Evolutionary conservation across 108 stramenopile genomes (phyloP).

Genomic region (Cylindrotheca fusiformis): DNA sequence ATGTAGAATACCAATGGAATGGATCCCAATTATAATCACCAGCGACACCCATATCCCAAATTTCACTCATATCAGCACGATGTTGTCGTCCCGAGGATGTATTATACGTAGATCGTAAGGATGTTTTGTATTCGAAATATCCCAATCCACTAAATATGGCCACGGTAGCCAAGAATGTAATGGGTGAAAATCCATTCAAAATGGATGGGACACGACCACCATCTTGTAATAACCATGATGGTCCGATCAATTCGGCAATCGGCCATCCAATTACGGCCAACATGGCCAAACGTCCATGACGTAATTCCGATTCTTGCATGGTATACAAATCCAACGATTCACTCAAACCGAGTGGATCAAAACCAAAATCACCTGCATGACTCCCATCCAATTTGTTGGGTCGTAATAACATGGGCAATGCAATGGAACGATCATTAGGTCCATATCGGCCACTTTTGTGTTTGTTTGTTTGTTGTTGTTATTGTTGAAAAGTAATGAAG

Average conservation of each 20-base stretch:
- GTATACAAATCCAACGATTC: constrained; percentile 37
- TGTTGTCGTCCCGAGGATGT: constrained; percentile 62
- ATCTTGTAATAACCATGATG: constrained; percentile 63
- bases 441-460: constrained; percentile 77
- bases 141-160: constrained; percentile 59
- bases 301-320: constrained; percentile 55
- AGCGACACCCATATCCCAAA: constrained; percentile 79
- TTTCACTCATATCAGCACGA: constrained; percentile 55
- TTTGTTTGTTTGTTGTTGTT: no score
- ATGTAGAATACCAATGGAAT: constrained; percentile 49
- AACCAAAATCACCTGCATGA: constrained; percentile 82
- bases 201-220: constrained; percentile 65
- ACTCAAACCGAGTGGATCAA: constrained; percentile 80
- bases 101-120: constrained; percentile 43
- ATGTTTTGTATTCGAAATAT: constrained; percentile 69
- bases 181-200: constrained; percentile 74
- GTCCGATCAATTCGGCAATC: constrained; percentile 64
- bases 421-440: constrained; percentile 51
- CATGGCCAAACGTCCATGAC: constrained; percentile 81
- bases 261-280: constrained; percentile 82
- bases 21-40: constrained; percentile 88
- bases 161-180: constrained; percentile 52
- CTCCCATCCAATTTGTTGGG: constrained; percentile 74
- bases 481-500: no score
- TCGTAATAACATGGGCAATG: constrained; percentile 71